phyloP scores from a whole-genome alignment of 2,329 filamentous ascomycete genomes.

The Clarireedia paspali region DNA sequence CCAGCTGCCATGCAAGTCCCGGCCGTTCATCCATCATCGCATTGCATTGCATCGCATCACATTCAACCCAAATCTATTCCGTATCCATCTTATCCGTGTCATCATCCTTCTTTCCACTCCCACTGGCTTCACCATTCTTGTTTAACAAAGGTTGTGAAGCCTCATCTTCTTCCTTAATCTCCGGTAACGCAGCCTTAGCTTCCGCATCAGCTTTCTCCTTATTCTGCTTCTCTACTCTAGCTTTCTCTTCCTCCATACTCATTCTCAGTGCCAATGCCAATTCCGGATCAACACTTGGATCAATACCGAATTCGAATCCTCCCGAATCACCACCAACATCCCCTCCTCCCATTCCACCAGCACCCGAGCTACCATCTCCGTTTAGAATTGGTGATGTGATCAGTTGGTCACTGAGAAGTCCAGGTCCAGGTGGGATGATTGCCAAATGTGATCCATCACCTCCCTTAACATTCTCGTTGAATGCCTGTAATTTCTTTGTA shows the following conservation, averaged over 20 bases:
- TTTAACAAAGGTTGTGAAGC: slow-evolving; percentile 55
- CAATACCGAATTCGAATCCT: slow-evolving; percentile 80
- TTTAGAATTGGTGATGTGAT: slow-evolving; percentile 84
- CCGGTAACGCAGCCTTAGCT: slow-evolving; percentile 69
- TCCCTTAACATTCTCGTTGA: slow-evolving; percentile 88
- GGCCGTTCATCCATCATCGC: slow-evolving; percentile 61
- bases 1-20: slow-evolving; percentile 26
- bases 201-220: slow-evolving; percentile 65
- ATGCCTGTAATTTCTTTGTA: slow-evolving; percentile 85
- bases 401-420: slow-evolving; percentile 87
- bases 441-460: slow-evolving; percentile 87
- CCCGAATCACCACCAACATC: slow-evolving; percentile 48
- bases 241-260: slow-evolving; percentile 98
- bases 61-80: slow-evolving; percentile 46
- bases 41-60: slow-evolving; percentile 45
- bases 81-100: slow-evolving; percentile 84
- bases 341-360: slow-evolving; percentile 42
- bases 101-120: slow-evolving; percentile 47
- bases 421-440: slow-evolving; percentile 82
- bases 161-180: slow-evolving; percentile 74
- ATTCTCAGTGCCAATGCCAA: slow-evolving; percentile 89
- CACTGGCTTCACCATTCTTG: slow-evolving; percentile 57
- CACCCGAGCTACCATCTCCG: slow-evolving; percentile 61
- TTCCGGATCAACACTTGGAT: slow-evolving; percentile 87
- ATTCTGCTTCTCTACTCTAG: slow-evolving; percentile 78